Evolutionary conservation across 75 land plant species (phyloP).

Genomic region (Ceratopteris richardii): DNA sequence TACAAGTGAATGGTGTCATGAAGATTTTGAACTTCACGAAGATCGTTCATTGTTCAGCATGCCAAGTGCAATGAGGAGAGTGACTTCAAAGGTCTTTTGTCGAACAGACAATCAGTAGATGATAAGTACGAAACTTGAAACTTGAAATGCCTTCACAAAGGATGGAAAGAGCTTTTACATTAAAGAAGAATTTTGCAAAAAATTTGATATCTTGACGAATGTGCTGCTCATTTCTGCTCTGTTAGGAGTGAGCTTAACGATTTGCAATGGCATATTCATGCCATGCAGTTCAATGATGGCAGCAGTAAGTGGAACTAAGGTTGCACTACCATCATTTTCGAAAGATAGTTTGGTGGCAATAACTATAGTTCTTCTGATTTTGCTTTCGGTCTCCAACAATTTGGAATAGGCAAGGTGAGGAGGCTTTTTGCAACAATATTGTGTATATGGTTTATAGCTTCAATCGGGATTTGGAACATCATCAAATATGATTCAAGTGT

Average conservation of each 20-base stretch:
- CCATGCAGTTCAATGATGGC: conserved; percentile 84
- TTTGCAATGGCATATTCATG: conserved; percentile 88
- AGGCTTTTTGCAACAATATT: too few relatives aligned
- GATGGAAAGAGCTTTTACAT: conserved; percentile 59
- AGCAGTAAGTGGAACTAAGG: too few relatives aligned
- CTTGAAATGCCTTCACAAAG: conserved; percentile 69
- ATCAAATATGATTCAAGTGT: too few relatives aligned
- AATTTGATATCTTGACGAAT: conserved; percentile 50
- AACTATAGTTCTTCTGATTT: too few relatives aligned
- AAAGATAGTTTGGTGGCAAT: too few relatives aligned
- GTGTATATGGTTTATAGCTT: too few relatives aligned
- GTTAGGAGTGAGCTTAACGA: conserved; percentile 75
- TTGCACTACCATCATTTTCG: too few relatives aligned
- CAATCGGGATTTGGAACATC: too few relatives aligned
- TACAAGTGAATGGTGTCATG: too few relatives aligned
- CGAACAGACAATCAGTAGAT: conserved; percentile 72
- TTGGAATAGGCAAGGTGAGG: too few relatives aligned
- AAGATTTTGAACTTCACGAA: too few relatives aligned
- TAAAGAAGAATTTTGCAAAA: conserved; percentile 56
- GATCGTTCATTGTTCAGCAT: conserved; percentile 75
- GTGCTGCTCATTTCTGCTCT: conserved; percentile 58
- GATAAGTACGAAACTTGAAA: conserved; percentile 67
- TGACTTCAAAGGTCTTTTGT: conserved; percentile 33
- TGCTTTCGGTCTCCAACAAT: too few relatives aligned
- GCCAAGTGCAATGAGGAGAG: conserved; percentile 99